Evolutionary conservation across 768 basidiomycete species (phyloP).

Genomic region (Pisolithus orientalis): DNA sequence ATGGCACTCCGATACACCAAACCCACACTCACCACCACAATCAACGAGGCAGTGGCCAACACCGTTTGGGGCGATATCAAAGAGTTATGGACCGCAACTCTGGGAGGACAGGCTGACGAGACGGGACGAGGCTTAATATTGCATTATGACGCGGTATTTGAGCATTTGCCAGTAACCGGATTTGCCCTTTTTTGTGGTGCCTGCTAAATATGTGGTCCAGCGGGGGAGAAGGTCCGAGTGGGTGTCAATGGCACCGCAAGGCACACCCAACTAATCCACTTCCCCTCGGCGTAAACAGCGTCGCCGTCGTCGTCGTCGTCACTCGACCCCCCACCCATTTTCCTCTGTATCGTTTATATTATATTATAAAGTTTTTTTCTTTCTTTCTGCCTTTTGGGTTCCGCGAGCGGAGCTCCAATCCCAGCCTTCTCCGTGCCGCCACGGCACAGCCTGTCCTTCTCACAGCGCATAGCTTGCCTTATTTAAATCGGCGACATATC

Average conservation of each 20-base stretch:
- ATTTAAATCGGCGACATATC: conserved; percentile 27
- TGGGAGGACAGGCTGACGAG: conserved; percentile 23
- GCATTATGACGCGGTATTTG: conserved; percentile 10
- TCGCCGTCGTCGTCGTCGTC: background rate
- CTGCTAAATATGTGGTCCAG: background rate
- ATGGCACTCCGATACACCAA: conserved; percentile 15
- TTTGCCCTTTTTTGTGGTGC: conserved; percentile 18
- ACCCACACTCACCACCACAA: conserved; percentile 19
- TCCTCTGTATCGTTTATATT: background rate
- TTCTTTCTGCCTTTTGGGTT: background rate
- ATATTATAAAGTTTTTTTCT: conserved; percentile 9
- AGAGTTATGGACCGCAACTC: conserved; percentile 21
- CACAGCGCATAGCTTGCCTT: conserved; percentile 11
- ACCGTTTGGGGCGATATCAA: conserved; percentile 21
- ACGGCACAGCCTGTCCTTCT: conserved; percentile 24
- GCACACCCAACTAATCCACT: background rate
- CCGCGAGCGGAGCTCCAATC: conserved; percentile 24
- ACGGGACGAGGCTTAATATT: conserved; percentile 8
- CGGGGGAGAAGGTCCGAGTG: conserved; percentile 26
- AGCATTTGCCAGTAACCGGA: conserved; percentile 22
- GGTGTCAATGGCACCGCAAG: conserved; percentile 5
- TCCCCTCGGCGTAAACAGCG: background rate
- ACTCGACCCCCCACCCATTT: background rate
- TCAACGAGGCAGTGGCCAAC: conserved; percentile 30
- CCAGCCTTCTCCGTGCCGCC: conserved; percentile 13